Conservation (phyloP, 257 asterid species). For the Buddleja alternifolia region DNA sequence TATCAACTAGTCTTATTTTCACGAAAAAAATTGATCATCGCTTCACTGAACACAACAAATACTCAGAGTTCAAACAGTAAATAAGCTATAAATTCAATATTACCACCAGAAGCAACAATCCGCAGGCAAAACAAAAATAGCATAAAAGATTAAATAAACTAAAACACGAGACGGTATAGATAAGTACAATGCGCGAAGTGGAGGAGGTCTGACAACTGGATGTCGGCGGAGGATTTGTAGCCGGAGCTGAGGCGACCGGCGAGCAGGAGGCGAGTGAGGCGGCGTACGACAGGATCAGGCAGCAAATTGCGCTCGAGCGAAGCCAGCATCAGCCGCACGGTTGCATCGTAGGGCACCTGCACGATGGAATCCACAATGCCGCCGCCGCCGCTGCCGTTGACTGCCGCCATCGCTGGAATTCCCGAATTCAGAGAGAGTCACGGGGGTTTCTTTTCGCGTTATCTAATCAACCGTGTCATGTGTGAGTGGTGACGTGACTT, state of each 20-base stretch:
- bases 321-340: slow-evolving; percentile 73
- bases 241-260: slow-evolving; percentile 82
- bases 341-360: slow-evolving; percentile 65
- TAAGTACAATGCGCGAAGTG: slow-evolving; percentile 60
- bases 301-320: slow-evolving; percentile 80
- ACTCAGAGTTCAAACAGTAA: too few relatives aligned
- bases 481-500: neutral
- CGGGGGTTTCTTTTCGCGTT: slow-evolving; percentile 7
- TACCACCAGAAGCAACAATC: neutral
- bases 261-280: slow-evolving; percentile 76
- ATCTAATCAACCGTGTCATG: slow-evolving; percentile 10
- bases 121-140: neutral
- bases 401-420: slow-evolving; percentile 37
- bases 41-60: too few relatives aligned
- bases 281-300: slow-evolving; percentile 81
- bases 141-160: neutral
- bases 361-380: slow-evolving; percentile 46
- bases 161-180: neutral
- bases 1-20: too few relatives aligned
- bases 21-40: too few relatives aligned
- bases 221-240: slow-evolving; percentile 57
- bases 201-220: slow-evolving; percentile 64
- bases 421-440: neutral
- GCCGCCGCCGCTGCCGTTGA: slow-evolving; percentile 35
- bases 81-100: too few relatives aligned